Percentiles rank a stretch among this genome's conserved stretches.
phyloP scores from a whole-genome alignment of 108 stramenopile genomes.

The Nitzschia sp. region DNA sequence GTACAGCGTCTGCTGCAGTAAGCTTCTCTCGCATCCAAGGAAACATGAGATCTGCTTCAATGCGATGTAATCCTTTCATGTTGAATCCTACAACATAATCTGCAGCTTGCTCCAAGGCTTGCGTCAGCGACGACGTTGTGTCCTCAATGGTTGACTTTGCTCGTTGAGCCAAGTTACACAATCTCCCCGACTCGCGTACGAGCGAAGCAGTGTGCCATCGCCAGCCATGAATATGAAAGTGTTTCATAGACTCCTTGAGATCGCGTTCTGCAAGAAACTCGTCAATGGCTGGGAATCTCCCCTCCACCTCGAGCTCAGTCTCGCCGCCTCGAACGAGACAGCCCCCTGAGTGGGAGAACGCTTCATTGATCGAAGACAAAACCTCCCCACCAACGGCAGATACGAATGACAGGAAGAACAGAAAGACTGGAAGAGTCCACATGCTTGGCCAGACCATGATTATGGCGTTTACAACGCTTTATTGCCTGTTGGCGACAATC shows the following conservation, averaged over 20 bases:
- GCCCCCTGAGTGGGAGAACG: too few relatives aligned
- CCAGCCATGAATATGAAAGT: constrained; percentile 83
- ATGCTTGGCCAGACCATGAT: too few relatives aligned
- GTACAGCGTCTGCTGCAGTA: constrained; percentile 28
- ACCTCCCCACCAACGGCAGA: too few relatives aligned
- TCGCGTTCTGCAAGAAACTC: constrained; percentile 12
- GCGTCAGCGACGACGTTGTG: constrained; percentile 5
- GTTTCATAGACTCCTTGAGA: constrained; percentile 5
- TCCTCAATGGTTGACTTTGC: not conserved
- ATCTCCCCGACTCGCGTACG: constrained; percentile 58
- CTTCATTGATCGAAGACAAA: too few relatives aligned
- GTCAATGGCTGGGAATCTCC: not conserved
- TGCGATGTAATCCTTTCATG: constrained; percentile 64
- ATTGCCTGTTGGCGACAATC: too few relatives aligned
- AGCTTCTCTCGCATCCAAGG: constrained; percentile 65
- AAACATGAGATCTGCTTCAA: constrained; percentile 67
- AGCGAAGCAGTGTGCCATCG: constrained; percentile 81
- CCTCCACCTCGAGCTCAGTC: not conserved
- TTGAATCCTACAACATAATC: constrained; percentile 78
- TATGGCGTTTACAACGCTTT: too few relatives aligned
- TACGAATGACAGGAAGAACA: too few relatives aligned
- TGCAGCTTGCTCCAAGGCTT: constrained; percentile 41
- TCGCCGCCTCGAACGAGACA: not conserved
- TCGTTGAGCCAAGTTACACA: constrained; percentile 45
- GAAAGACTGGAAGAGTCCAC: too few relatives aligned